Evolutionary conservation across 169 alveolate genomes (phyloP), one percentile per base, ranked within the genome.

Genomic region (Plasmodium vivax): DNA sequence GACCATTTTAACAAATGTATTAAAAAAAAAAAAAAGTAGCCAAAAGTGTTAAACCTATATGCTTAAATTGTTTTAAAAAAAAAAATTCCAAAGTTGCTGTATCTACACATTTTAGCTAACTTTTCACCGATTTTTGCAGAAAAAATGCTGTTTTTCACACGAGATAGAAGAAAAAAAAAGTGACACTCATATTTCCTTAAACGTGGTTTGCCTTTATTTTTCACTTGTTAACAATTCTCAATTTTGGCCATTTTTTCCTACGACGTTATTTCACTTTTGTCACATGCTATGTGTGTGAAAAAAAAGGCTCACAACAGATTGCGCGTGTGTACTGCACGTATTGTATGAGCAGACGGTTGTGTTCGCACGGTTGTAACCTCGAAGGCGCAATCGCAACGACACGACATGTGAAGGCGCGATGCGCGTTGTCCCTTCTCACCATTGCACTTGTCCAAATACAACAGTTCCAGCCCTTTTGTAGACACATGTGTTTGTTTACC

Each of bases 81-180:
- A 62, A 30, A 47, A 12, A 75, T 45, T 45, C 36, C 43, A 27
- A 41, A 43, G 82, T 72, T 85, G 30, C 47, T 38, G 93, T 85
- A 85, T 85, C 93, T 85, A 85, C 80, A 85, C 54, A 34, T 8
- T 85, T 74, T 75, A 51, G 62, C 58, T 19, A 82, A 82, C 34
- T 54, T n/a, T 51, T 75, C 32, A 38, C 38, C 5, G 38, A 82
- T 30, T 38, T 23, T 56, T n/a, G 58, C 85, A 54, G 38, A 51
- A 75, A 72, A 56, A 82, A 54, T 54, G 23, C 19, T 47, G 38
- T n/a, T 30, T 82, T 51, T 82, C 68, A 23, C 14, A 62, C 38
- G 38, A 62, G 77, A 62, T 4, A 62, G 38, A 62, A 62, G 30
- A 23, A 62, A 19, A 62, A 19, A 62, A 62, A 62, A 62, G 77